Base-by-base conservation (phyloP, 1,284 basidiomycete species). In the Trichosporon sp. region DNA sequence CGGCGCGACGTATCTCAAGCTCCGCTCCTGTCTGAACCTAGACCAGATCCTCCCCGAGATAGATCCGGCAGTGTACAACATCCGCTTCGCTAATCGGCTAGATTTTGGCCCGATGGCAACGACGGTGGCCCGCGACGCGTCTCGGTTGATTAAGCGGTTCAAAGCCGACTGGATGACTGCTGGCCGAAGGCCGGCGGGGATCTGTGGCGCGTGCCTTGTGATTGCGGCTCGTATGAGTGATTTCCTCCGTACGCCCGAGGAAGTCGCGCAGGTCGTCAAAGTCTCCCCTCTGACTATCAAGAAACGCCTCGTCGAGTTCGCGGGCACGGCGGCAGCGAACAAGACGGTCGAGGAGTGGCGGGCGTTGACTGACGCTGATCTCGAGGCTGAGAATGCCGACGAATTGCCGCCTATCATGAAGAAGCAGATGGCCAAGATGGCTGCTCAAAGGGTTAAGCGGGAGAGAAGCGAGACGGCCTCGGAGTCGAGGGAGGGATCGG, bases 201-300 rank as follows among this genome's bases (percentile, higher is more conserved):
- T 99, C 64, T 98, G 95, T 77, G 96, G 96, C 31, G 96, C 96
- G 0, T 93, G 92, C 34, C 85, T 99, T 14, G 85, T 99, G 37
- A 86, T 99, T 19, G 96, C 96, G 0, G 95, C 94, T 32, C 88
- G 96, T 21, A 99, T 99, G 96, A 97, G 96, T 81, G 94, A 97
- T 77, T 99, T 96, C 75, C 84, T 95, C 37, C 85, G 96, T 52
- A 91, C 89, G 23, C 85, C 98, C 2, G 90, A 95, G 74, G 96
- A 99, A 80, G 89, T 99, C 60, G 94, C 98, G 11, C 93, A 96
- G 77, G 94, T 99, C 8, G 96, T 99, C 71, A 99, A 99, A 82
- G 97, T 98, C 69, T 93, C 95, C 27, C 94, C 98, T 71, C 88
- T 88, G 7, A 99, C 96, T 3, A 82, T 99, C 61, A 88, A 89